phyloP scores from a whole-genome alignment of 169 alveolate genomes.

The Pseudocohnilembus persalinus region DNA sequence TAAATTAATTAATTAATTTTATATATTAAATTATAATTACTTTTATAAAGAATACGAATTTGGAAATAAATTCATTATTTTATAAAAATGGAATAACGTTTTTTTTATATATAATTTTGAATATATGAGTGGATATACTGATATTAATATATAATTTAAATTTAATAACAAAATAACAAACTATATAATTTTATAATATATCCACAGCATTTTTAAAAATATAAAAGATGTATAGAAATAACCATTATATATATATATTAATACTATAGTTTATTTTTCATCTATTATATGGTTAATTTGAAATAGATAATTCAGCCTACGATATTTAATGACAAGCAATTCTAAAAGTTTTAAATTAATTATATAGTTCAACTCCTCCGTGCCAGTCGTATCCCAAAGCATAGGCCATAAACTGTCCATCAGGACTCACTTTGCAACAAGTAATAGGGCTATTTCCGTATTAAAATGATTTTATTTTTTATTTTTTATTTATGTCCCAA shows the following conservation, averaged over 20 bases:
- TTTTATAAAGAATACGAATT: too few species aligned
- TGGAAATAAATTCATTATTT: too few species aligned
- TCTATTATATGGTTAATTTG: not conserved
- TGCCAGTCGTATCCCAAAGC: slow-evolving; percentile 26
- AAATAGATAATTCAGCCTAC: not conserved
- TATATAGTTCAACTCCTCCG: not conserved
- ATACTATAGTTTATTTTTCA: not conserved
- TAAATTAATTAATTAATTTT: too few species aligned
- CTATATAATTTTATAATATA: too few species aligned
- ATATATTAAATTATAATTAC: too few species aligned
- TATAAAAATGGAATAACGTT: too few species aligned
- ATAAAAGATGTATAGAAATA: too few species aligned
- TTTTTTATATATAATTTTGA: not conserved
- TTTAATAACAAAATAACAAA: too few species aligned
- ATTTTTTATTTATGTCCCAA: slow-evolving; percentile 4
- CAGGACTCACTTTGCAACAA: not conserved
- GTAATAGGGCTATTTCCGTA: not conserved
- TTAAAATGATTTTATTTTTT: slow-evolving; percentile 2
- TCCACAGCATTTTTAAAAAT: too few species aligned
- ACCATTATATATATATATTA: too few species aligned
- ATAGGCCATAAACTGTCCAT: slow-evolving; percentile 15
- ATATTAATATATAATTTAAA: too few species aligned
- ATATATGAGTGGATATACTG: not conserved
- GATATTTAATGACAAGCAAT: slow-evolving; percentile 1
- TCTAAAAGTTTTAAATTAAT: not conserved